phyloP scores from a whole-genome alignment of 169 alveolate genomes.

The Cytauxzoon felis region DNA sequence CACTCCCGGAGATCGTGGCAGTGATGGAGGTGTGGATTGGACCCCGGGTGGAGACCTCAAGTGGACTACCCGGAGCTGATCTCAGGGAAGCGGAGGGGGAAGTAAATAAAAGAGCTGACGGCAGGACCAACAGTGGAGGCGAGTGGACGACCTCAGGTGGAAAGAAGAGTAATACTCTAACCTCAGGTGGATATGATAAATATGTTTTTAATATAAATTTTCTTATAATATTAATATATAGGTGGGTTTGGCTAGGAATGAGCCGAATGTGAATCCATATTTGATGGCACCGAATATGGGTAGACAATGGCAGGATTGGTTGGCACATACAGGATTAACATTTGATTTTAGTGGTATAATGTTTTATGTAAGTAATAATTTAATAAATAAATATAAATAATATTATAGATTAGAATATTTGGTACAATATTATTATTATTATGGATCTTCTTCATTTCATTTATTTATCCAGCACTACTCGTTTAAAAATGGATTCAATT shows the following conservation, averaged over 20 bases:
- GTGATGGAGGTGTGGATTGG: too few species aligned
- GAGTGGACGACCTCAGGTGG: too few species aligned
- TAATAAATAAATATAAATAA: background rate
- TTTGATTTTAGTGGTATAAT: conserved; percentile 34
- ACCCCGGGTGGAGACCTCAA: too few species aligned
- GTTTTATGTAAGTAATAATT: conserved; percentile 32
- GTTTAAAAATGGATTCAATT: conserved; percentile 35
- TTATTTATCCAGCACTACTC: conserved; percentile 43
- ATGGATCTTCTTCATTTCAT: conserved; percentile 42
- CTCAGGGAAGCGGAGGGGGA: too few species aligned
- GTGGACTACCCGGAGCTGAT: too few species aligned
- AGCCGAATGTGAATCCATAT: conserved; percentile 86
- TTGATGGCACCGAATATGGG: conserved; percentile 85
- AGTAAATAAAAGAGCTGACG: too few species aligned
- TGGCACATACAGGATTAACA: conserved; percentile 54
- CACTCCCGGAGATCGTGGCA: too few species aligned
- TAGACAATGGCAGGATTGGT: conserved; percentile 87
- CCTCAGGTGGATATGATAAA: too few species aligned
- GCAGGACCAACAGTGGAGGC: too few species aligned
- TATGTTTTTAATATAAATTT: background rate
- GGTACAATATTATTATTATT: conserved; percentile 5
- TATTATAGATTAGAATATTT: conserved; percentile 5
- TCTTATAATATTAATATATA: background rate
- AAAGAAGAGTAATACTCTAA: too few species aligned
- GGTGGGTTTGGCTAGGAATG: conserved; percentile 84